Conservation (phyloP, 148 eudicot species). For the Rhododendron vialii region DNA sequence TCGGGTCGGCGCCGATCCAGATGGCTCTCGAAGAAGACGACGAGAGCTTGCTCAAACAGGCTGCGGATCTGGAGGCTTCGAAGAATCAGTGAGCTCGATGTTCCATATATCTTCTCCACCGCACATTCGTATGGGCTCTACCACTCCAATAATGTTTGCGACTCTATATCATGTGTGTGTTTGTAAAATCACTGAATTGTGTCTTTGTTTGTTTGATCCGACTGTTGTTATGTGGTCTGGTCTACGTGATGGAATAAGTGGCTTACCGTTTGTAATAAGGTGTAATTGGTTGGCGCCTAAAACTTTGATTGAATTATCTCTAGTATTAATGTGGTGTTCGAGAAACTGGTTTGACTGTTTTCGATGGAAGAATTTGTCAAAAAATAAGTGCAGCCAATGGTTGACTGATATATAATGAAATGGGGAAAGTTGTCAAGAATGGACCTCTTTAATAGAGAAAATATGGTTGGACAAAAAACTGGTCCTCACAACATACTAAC, state of each 20-base stretch:
- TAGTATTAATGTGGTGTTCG: background rate
- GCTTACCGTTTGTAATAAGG: background rate
- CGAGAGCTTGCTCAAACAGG: slow-evolving; percentile 4
- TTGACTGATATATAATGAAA: too few species aligned
- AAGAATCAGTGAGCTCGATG: background rate
- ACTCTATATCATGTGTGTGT: too few species aligned
- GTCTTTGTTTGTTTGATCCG: background rate
- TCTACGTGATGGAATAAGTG: background rate
- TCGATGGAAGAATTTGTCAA: background rate
- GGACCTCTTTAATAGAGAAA: too few species aligned
- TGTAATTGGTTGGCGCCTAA: background rate
- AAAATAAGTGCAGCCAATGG: background rate
- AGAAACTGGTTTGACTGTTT: background rate
- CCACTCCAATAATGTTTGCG: too few species aligned
- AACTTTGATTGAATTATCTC: background rate
- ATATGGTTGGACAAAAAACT: too few species aligned
- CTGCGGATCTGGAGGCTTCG: slow-evolving; percentile 14
- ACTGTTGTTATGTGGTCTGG: background rate
- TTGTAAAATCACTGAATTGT: background rate
- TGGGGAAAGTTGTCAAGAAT: too few species aligned
- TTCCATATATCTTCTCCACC: too few species aligned
- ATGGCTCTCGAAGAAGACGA: slow-evolving; percentile 20
- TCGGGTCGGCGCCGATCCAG: slow-evolving; percentile 15
- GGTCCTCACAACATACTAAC: too few species aligned
- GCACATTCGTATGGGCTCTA: too few species aligned